Percentiles rank a stretch among this genome's conserved stretches.
These are phyloP conservation scores for Astragalus glycyphyllos DNA, from an alignment of 306 rosid species.

Conservation along the genomic window DNA sequence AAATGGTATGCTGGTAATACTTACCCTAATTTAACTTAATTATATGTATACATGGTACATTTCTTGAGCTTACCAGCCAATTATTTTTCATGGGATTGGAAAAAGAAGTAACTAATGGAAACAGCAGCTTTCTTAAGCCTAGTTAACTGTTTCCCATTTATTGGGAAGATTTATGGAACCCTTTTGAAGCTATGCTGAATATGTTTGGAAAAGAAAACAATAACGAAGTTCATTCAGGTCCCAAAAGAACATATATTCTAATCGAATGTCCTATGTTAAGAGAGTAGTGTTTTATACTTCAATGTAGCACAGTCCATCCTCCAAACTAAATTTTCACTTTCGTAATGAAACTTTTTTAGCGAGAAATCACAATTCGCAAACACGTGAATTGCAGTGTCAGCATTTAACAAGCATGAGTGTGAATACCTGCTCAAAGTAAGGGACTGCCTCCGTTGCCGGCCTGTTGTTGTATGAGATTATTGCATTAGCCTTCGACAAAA, in stretches of 20 bases:
- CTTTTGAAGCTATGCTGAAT: neutral
- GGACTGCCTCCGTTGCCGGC: slow-evolving; percentile 97
- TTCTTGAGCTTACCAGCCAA: neutral
- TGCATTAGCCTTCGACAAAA: slow-evolving; percentile 86
- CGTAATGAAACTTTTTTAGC: slow-evolving; percentile 2
- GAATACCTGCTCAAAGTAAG: slow-evolving; percentile 95
- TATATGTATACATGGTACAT: neutral
- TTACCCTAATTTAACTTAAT: slow-evolving; percentile 5
- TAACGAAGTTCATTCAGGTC: neutral
- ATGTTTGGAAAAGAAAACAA: neutral
- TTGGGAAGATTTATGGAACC: slow-evolving; percentile 19
- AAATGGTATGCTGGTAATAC: slow-evolving; percentile 9
- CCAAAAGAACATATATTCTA: slow-evolving; percentile 16
- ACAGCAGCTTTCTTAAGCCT: neutral
- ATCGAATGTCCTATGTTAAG: slow-evolving; percentile 2
- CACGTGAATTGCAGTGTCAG: slow-evolving; percentile 8
- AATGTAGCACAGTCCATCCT: slow-evolving; percentile 1
- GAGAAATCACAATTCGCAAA: slow-evolving; percentile 6
- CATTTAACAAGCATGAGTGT: slow-evolving; percentile 11
- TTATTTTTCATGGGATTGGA: no score
- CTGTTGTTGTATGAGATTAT: slow-evolving; percentile 88
- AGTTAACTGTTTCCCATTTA: neutral
- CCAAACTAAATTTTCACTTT: slow-evolving; percentile 18
- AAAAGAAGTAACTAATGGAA: slow-evolving; percentile 14
- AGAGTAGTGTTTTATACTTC: neutral